These are phyloP conservation scores for Pseudogymnoascus sp. DNA, from an alignment of 2,329 filamentous ascomycete genomes.

Conservation along the genomic window DNA sequence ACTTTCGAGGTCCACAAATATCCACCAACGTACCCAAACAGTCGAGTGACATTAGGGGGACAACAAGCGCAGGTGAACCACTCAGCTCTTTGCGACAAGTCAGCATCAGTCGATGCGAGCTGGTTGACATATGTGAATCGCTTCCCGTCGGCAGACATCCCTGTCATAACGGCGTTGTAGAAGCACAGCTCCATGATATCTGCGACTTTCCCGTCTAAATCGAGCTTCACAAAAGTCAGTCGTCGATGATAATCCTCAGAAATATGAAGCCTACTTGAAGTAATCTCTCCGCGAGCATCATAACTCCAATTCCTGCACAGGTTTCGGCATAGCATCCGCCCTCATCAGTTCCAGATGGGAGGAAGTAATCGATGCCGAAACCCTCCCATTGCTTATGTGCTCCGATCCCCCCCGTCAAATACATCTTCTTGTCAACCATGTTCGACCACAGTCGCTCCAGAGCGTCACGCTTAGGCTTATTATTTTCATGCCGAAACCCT, in stretches of 20 bases:
- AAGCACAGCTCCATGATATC: constrained; percentile 54
- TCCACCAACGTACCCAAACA: constrained; percentile 48
- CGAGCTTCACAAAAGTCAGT: constrained; percentile 26
- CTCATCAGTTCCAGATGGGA: constrained; percentile 50
- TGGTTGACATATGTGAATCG: constrained; percentile 56
- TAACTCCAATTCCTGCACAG: constrained; percentile 50
- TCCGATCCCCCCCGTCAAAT: constrained; percentile 53
- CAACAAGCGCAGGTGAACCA: constrained; percentile 56
- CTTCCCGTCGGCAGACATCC: constrained; percentile 47
- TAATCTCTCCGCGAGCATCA: constrained; percentile 51
- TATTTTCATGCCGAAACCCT: constrained; percentile 45
- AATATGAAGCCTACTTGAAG: constrained; percentile 33
- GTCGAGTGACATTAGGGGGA: constrained; percentile 49
- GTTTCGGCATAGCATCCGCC: constrained; percentile 57
- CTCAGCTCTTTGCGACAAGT: constrained; percentile 41
- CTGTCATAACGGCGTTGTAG: constrained; percentile 52
- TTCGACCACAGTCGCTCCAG: constrained; percentile 47
- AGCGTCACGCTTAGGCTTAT: constrained; percentile 22
- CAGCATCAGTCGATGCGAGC: constrained; percentile 43
- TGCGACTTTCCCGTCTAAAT: constrained; percentile 43
- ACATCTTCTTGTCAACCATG: constrained; percentile 55
- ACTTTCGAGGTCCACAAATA: constrained; percentile 42
- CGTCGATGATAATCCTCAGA: constrained; percentile 3
- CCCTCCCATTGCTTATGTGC: constrained; percentile 51
- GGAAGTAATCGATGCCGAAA: constrained; percentile 50